Evolutionary conservation across 345 rosid species (phyloP), one percentile per base, ranked within the genome.

Genomic region (Dovyalis caffra): DNA sequence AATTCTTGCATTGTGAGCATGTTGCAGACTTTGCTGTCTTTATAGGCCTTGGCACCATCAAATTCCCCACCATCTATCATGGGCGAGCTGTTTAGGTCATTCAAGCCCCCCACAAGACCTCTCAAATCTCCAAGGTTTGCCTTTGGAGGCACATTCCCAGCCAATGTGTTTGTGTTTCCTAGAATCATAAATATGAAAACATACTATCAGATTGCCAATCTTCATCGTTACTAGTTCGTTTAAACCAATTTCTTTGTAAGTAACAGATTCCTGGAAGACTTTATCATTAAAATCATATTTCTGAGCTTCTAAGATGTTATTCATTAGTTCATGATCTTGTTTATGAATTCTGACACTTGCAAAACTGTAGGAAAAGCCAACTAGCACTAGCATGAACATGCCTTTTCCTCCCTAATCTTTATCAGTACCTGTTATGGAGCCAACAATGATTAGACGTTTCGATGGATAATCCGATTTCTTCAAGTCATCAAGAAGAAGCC

Each of bases 11-110:
- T 95, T 7, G 92, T 89, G 45, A 95, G 87, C 97, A 95, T 95
- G 79, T 95, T 95, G 88, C 97, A 95, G 56, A 95, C 97, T 77
- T 95, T 95, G 83, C 99, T 95, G 85, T 95, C 99, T 82, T 92
- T 95, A 82, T 95, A 92, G 70, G 99, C 97, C 82, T 95, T 95
- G 32, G 99, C 99, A 65, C 99, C 99, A 71, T 95, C 99, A 20
- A 83, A 95, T 2, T 90, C 92, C 47, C 94, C 99, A 18, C 99
- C 99, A 63, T 95, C 97, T 31, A 95, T 87, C 99, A 95, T 95
- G 34, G 97, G 63, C 1, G 97, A 89, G 89, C 85, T 87, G 84
- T 88, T 91, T 58, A 84, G 57, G 37, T 94, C 97, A 21, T 81
- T 87, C 70, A 95, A 78, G 6, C 99, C 99, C 0, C 94, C 91